Conservation (phyloP, 208 protist genomes). For the Trypanosoma mega region DNA sequence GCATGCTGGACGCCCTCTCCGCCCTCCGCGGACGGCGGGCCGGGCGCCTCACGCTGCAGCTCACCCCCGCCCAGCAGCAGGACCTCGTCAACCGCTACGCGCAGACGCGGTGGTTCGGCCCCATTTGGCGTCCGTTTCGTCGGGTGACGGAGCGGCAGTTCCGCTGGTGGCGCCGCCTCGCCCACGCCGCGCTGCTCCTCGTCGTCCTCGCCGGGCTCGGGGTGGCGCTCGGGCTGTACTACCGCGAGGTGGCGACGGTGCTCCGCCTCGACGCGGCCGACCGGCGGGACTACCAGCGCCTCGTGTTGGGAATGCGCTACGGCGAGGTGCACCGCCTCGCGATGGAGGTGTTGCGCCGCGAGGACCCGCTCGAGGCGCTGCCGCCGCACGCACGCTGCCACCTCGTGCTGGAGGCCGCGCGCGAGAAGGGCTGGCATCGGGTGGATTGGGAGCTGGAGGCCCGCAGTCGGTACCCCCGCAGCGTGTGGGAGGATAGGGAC, state of each 20-base stretch:
- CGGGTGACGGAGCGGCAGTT: constrained; percentile 51
- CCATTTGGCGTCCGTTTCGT: constrained; percentile 47
- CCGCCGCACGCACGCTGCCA: constrained; percentile 51
- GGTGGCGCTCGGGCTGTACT: constrained; percentile 42
- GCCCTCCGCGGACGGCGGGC: constrained; percentile 23
- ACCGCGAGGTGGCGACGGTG: constrained; percentile 50
- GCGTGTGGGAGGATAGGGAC: constrained; percentile 45
- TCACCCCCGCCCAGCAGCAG: constrained; percentile 57
- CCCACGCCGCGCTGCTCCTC: constrained; percentile 26
- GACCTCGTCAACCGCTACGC: constrained; percentile 60
- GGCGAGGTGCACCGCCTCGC: constrained; percentile 54
- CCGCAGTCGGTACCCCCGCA: constrained; percentile 42
- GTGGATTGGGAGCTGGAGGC: constrained; percentile 65
- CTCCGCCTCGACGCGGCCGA: constrained; percentile 52
- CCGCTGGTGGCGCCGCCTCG: constrained; percentile 38
- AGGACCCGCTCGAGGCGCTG: constrained; percentile 71
- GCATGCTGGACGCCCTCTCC: constrained; percentile 38
- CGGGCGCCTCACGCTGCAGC: constrained; percentile 32
- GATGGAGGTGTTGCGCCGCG: constrained; percentile 46
- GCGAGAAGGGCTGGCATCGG: constrained; percentile 47
- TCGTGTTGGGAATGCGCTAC: constrained; percentile 70
- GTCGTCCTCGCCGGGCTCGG: constrained; percentile 7
- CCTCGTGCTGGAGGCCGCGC: constrained; percentile 54
- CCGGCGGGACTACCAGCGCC: constrained; percentile 57
- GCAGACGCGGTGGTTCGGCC: constrained; percentile 49